phyloP scores from a whole-genome alignment of 306 rosid species.

The Carpinus viminea region DNA sequence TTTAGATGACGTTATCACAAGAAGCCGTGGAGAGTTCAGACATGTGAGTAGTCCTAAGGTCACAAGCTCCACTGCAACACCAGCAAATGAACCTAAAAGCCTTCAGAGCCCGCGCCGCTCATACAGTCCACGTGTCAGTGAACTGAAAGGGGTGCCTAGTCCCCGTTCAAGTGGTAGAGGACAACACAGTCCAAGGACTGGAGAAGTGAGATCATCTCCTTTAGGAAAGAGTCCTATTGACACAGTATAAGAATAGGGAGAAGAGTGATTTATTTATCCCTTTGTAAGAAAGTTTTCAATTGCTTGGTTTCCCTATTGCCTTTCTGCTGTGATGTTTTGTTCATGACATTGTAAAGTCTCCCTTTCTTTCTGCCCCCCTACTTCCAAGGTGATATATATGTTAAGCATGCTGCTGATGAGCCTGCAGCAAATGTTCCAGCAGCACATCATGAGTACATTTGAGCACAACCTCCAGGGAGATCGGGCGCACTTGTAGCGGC shows the following conservation, averaged over 20 bases:
- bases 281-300: constrained; percentile 26
- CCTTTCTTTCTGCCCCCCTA: constrained; percentile 22
- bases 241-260: constrained; percentile 39
- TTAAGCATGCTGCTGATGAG: too few relatives aligned
- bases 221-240: constrained; percentile 73
- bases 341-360: constrained; percentile 35
- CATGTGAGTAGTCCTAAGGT: constrained; percentile 75
- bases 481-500: too few relatives aligned
- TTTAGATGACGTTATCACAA: constrained; percentile 77
- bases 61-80: constrained; percentile 80
- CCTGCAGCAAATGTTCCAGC: too few relatives aligned
- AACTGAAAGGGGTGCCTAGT: constrained; percentile 56
- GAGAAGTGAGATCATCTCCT: constrained; percentile 49
- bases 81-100: constrained; percentile 43
- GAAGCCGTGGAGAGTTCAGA: constrained; percentile 96
- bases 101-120: constrained; percentile 55
- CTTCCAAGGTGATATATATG: constrained; percentile 10
- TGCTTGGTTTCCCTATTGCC: constrained; percentile 31
- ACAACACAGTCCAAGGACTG: constrained; percentile 52
- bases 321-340: constrained; percentile 29
- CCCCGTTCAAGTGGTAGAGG: constrained; percentile 70
- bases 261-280: constrained; percentile 13
- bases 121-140: constrained; percentile 60
- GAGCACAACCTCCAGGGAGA: too few relatives aligned
- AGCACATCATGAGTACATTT: too few relatives aligned